phyloP scores from a whole-genome alignment of 495 filamentous ascomycete genomes.

The Tuber magnatum region DNA sequence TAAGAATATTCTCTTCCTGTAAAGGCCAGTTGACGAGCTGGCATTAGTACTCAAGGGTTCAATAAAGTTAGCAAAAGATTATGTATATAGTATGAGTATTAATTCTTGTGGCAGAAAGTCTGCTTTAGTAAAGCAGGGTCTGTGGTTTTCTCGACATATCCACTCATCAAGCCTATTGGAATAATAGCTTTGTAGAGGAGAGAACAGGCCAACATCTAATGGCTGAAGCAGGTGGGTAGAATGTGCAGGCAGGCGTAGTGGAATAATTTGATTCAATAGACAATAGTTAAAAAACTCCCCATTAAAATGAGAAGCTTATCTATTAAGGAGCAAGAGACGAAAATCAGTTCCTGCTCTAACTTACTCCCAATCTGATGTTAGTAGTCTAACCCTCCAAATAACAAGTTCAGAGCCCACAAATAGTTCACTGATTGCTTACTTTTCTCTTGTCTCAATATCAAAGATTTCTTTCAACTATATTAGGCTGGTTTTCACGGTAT shows the following conservation, averaged over 20 bases:
- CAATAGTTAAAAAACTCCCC: slow-evolving; percentile 23
- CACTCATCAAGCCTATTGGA: slow-evolving; percentile 17
- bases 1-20: no score
- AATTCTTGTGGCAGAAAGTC: no score
- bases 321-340: slow-evolving; percentile 15
- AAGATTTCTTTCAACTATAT: slow-evolving; percentile 10
- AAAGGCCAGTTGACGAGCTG: no score
- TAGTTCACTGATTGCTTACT: not conserved
- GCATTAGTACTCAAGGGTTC: no score
- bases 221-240: slow-evolving; percentile 22
- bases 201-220: slow-evolving; percentile 19
- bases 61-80: no score
- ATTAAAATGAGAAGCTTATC: slow-evolving; percentile 18
- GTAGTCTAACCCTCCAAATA: no score
- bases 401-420: no score
- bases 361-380: not conserved
- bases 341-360: slow-evolving; percentile 4
- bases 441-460: not conserved
- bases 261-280: slow-evolving; percentile 16
- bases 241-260: slow-evolving; percentile 17
- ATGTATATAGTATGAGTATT: no score
- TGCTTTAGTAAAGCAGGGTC: no score
- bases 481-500: slow-evolving; percentile 5
- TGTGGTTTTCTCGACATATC: not conserved
- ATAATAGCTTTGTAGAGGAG: slow-evolving; percentile 6